phyloP scores from a whole-genome alignment of 352 stramenopile species.

The Phytophthora fragariaefolia region DNA sequence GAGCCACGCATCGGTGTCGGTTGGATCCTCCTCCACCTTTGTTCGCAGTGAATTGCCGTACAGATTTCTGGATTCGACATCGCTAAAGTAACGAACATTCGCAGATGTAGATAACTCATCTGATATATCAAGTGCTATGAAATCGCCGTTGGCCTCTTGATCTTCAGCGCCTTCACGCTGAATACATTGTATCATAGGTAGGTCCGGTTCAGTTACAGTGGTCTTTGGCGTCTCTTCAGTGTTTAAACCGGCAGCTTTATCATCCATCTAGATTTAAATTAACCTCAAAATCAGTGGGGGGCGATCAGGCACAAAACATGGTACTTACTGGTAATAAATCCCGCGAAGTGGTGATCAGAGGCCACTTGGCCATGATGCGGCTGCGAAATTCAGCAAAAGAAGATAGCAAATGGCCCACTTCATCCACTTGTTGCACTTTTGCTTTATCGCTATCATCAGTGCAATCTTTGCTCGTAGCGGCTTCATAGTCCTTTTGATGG shows the following conservation, averaged over 20 bases:
- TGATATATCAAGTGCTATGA: slow-evolving; percentile 27
- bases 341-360: slow-evolving; percentile 37
- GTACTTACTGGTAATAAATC: slow-evolving; percentile 30
- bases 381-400: slow-evolving; percentile 47
- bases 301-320: neutral
- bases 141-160: slow-evolving; percentile 16
- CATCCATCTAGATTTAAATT: slow-evolving; percentile 15
- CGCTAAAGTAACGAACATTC: slow-evolving; percentile 46
- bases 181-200: neutral
- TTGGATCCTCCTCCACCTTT: slow-evolving; percentile 37
- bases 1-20: slow-evolving; percentile 51
- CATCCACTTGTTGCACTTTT: slow-evolving; percentile 28
- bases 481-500: slow-evolving; percentile 66
- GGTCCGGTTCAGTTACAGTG: neutral
- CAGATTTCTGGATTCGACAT: slow-evolving; percentile 22
- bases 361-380: slow-evolving; percentile 52
- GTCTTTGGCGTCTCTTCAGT: neutral
- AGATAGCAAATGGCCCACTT: slow-evolving; percentile 40
- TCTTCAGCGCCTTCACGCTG: neutral
- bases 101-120: slow-evolving; percentile 14
- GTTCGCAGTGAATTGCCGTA: slow-evolving; percentile 35
- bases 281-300: neutral
- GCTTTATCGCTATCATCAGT: slow-evolving; percentile 11
- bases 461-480: neutral
- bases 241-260: slow-evolving; percentile 5